Evolutionary conservation across 768 basidiomycete genomes (phyloP).

Genomic region (Termitomyces sp.): DNA sequence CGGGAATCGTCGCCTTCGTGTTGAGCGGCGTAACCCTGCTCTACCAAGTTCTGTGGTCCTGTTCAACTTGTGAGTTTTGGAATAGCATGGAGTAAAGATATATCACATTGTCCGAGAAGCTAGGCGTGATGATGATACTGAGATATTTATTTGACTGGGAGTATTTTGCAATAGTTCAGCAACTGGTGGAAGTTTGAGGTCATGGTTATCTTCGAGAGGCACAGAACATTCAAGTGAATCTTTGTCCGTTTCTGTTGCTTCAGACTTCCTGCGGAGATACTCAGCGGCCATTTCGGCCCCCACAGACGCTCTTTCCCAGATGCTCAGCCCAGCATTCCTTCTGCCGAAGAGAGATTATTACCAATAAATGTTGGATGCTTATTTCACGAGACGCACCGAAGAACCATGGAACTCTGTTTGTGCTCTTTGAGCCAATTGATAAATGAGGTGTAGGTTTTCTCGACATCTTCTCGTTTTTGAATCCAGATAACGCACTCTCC

Average conservation of each 20-base stretch:
- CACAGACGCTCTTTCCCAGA: constrained; percentile 4
- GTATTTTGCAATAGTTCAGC: background rate
- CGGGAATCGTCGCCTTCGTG: constrained; percentile 16
- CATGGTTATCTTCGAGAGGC: constrained; percentile 2
- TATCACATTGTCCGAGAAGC: constrained; percentile 5
- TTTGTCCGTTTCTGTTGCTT: background rate
- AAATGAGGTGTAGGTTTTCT: background rate
- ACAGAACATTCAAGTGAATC: constrained; percentile 3
- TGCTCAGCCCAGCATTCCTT: background rate
- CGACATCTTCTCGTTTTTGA: constrained; percentile 1
- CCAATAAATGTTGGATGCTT: background rate
- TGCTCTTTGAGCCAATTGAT: constrained; percentile 7
- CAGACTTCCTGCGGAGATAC: background rate
- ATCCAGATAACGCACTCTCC: constrained; percentile 17
- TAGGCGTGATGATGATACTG: constrained; percentile 2
- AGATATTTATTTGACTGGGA: background rate
- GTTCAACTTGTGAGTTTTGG: background rate
- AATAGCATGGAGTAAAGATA: background rate
- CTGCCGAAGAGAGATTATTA: background rate
- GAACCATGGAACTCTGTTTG: background rate
- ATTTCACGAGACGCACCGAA: constrained; percentile 1
- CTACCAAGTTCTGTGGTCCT: background rate
- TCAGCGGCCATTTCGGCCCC: background rate
- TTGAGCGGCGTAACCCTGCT: constrained; percentile 10
- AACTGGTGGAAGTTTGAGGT: constrained; percentile 4